A percentile compares a stretch with the other conserved stretches of the same genome.
Conservation (phyloP, 495 filamentous ascomycete genomes). For the Trichoderma virens region DNA sequence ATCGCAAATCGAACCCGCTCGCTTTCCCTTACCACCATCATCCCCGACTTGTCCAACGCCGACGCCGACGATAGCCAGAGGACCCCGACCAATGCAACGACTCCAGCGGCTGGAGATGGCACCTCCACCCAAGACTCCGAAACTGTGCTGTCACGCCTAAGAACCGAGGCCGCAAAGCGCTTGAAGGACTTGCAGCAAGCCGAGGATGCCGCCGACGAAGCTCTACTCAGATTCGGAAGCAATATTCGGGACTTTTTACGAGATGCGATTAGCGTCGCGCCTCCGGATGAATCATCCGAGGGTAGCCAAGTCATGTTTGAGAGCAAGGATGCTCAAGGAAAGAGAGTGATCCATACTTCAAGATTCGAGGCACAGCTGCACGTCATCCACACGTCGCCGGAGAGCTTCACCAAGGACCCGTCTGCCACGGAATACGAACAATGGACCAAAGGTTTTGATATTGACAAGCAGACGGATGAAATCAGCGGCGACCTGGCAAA, state of each 20-base stretch:
- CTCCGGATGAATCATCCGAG: constrained; percentile 38
- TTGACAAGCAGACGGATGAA: constrained; percentile 76
- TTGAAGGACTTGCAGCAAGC: constrained; percentile 88
- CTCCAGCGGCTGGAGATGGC: constrained; percentile 43
- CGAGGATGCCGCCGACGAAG: constrained; percentile 96
- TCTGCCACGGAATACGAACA: constrained; percentile 61
- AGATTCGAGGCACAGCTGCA: constrained; percentile 94
- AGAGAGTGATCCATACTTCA: constrained; percentile 84
- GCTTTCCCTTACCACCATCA: constrained; percentile 53
- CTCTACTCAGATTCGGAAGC: constrained; percentile 82
- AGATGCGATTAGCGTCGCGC: constrained; percentile 83
- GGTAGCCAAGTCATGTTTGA: constrained; percentile 66
- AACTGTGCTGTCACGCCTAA: constrained; percentile 74
- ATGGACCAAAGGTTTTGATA: constrained; percentile 70
- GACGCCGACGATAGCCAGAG: constrained; percentile 31
- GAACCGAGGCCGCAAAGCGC: constrained; percentile 70
- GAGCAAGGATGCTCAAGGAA: constrained; percentile 83
- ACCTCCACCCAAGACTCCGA: constrained; percentile 49
- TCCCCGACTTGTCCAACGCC: constrained; percentile 13
- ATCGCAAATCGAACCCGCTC: constrained; percentile 65
- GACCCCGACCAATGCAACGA: constrained; percentile 34
- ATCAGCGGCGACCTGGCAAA: constrained; percentile 78
- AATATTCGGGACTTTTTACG: constrained; percentile 86
- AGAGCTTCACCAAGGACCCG: constrained; percentile 81
- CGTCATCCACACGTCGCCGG: constrained; percentile 77